phyloP scores from a whole-genome alignment of 306 rosid genomes.

The Pterocarpus santalinus region DNA sequence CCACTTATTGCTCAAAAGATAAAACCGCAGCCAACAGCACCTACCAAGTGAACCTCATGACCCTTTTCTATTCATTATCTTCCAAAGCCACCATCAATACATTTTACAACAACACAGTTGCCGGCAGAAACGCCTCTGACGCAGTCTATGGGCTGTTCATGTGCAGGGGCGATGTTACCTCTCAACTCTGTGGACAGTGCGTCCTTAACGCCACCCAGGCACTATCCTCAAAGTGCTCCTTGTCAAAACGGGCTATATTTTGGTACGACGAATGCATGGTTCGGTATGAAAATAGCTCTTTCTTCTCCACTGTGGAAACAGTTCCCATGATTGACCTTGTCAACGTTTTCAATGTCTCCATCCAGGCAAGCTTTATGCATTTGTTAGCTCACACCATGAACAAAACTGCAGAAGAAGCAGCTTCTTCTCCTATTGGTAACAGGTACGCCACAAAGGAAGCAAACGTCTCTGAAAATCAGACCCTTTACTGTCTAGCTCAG shows the following conservation, averaged over 20 bases:
- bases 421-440: too few relatives aligned
- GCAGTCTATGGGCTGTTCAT: slow-evolving; percentile 15
- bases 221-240: background rate
- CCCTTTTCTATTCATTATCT: background rate
- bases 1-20: background rate
- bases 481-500: too few relatives aligned
- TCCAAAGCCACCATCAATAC: background rate
- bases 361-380: background rate
- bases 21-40: background rate
- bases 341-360: background rate
- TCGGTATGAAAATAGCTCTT: background rate
- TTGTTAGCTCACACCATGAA: background rate
- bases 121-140: background rate
- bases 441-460: too few relatives aligned
- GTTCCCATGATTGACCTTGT: accelerated
- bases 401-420: too few relatives aligned
- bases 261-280: background rate
- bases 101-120: background rate
- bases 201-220: background rate
- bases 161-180: slow-evolving; percentile 33
- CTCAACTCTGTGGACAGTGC: background rate
- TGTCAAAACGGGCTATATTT: background rate
- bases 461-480: too few relatives aligned
- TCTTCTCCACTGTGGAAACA: background rate
- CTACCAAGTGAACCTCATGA: background rate